These are phyloP conservation scores for Penicillium sp. DNA, from an alignment of 2,329 filamentous ascomycete species.

Conservation along the genomic window DNA sequence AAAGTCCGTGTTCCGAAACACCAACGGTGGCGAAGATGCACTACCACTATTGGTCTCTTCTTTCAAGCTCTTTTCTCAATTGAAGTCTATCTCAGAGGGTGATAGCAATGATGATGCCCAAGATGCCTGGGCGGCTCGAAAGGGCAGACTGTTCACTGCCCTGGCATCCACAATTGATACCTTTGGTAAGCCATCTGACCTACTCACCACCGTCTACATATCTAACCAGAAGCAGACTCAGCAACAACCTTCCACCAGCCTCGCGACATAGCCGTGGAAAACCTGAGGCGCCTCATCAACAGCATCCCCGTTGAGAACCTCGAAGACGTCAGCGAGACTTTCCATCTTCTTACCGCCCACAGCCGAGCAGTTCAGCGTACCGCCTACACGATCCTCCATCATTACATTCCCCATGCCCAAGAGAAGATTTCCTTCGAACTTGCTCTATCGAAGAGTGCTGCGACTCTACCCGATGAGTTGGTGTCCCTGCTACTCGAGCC, in stretches of 20 bases:
- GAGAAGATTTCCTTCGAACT: constrained; percentile 80
- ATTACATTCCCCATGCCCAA: constrained; percentile 74
- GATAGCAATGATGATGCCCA: constrained; percentile 84
- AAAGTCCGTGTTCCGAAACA: constrained; percentile 58
- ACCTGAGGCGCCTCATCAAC: constrained; percentile 70
- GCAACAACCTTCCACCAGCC: constrained; percentile 64
- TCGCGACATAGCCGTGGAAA: constrained; percentile 71
- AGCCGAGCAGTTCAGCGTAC: constrained; percentile 76
- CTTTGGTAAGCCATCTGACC: constrained; percentile 35
- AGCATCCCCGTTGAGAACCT: constrained; percentile 65
- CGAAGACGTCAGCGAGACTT: constrained; percentile 68
- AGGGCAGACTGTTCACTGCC: constrained; percentile 61
- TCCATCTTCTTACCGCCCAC: constrained; percentile 72
- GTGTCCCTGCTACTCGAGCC: constrained; percentile 79
- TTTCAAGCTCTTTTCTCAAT: constrained; percentile 66
- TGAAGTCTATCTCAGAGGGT: constrained; percentile 61
- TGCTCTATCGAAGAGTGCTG: constrained; percentile 56
- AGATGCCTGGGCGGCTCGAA: constrained; percentile 68
- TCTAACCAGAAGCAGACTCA: constrained; percentile 38
- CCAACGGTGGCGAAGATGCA: constrained; percentile 49
- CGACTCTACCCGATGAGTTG: constrained; percentile 78
- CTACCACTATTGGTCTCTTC: constrained; percentile 71
- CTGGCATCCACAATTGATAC: constrained; percentile 45
- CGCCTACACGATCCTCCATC: constrained; percentile 78
- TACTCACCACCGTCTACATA: constrained; percentile 6